Evolutionary conservation across 1,139 yeast species (phyloP).

Genomic region (Blastobotrys serpentis): DNA sequence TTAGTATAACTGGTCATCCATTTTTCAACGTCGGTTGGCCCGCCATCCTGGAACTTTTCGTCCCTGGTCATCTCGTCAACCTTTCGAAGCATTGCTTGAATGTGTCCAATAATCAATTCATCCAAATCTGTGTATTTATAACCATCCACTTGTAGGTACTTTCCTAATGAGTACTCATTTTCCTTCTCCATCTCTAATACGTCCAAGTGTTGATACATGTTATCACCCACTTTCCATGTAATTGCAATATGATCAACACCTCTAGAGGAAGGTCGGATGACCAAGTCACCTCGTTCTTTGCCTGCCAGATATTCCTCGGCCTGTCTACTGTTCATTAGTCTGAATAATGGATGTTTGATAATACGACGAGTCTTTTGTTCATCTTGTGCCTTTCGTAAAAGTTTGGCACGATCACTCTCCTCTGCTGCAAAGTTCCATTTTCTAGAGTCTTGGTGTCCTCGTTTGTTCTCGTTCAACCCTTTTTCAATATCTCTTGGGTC

Average conservation of each 20-base stretch:
- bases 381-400: conserved; percentile 50
- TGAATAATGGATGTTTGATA: conserved; percentile 89
- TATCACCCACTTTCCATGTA: conserved; percentile 95
- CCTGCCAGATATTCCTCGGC: conserved; percentile 94
- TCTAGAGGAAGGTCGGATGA: conserved; percentile 89
- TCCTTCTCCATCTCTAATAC: conserved; percentile 71
- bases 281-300: conserved; percentile 85
- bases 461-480: conserved; percentile 46
- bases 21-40: conserved; percentile 73
- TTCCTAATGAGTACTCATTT: conserved; percentile 61
- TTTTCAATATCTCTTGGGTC: conserved; percentile 62
- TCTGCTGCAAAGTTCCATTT: conserved; percentile 88
- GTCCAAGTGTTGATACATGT: conserved; percentile 86
- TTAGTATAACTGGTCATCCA: conserved; percentile 88
- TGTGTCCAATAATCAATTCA: conserved; percentile 85
- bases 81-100: conserved; percentile 79
- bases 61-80: conserved; percentile 76
- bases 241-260: conserved; percentile 87
- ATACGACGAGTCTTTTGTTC: conserved; percentile 65
- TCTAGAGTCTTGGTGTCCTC: conserved; percentile 46
- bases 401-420: conserved; percentile 54
- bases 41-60: conserved; percentile 86
- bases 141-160: conserved; percentile 65
- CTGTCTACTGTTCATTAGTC: conserved; percentile 75
- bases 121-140: conserved; percentile 79